Percentiles rank a stretch among this genome's conserved stretches.
These are phyloP conservation scores for Epichloe uncinata DNA, from an alignment of 2,329 filamentous ascomycete genomes.

Conservation along the genomic window DNA sequence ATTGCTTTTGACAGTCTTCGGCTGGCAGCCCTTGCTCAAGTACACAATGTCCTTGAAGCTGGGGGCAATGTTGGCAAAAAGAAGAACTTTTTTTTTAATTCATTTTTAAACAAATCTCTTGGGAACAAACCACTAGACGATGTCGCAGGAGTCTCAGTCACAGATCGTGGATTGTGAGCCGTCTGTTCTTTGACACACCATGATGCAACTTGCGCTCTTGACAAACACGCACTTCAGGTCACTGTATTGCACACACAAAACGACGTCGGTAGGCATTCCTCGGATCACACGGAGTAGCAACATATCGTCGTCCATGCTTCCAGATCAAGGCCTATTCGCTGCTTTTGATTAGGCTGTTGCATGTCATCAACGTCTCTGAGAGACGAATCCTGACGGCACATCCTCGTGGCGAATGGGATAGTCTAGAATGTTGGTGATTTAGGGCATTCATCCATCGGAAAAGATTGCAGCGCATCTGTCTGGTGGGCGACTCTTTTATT, in stretches of 20 bases:
- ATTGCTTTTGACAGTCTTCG: neutral
- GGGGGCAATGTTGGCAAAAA: neutral
- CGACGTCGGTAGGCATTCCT: too few relatives aligned
- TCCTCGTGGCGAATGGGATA: neutral
- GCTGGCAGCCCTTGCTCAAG: neutral
- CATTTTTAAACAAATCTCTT: neutral
- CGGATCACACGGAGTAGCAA: too few relatives aligned
- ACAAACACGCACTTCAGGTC: neutral
- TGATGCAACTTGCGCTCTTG: neutral
- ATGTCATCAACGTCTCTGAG: neutral
- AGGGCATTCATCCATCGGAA: neutral
- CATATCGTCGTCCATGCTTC: too few relatives aligned
- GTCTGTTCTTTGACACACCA: neutral
- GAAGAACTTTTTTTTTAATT: neutral
- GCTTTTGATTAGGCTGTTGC: neutral
- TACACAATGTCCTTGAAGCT: neutral
- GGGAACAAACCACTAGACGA: neutral
- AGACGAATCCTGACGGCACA: neutral
- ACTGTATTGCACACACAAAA: too few relatives aligned
- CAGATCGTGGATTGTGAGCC: neutral
- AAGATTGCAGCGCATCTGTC: neutral
- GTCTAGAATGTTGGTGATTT: neutral
- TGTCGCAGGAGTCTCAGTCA: neutral
- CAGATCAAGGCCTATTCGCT: neutral
- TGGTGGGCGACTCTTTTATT: conserved; percentile 1